Base-by-base conservation (phyloP, 169 alveolate genomes). In the Cryptosporidium ubiquitum region DNA sequence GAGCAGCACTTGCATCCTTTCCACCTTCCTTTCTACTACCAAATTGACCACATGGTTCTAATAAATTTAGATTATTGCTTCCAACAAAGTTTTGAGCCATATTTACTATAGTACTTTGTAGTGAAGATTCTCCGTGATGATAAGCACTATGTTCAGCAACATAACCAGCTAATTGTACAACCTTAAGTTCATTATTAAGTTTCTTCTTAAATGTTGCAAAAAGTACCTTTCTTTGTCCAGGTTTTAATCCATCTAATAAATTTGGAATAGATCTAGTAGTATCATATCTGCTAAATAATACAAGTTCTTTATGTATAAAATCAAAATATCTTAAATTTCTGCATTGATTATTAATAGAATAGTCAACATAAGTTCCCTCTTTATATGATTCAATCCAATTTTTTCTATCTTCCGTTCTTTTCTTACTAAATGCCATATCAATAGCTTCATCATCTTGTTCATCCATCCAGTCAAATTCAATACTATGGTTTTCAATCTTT, bases 51-150 rank as follows among this genome's bases (percentile, higher is more conserved):
- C 97, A 95, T 12, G 99, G 99, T 84, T 94, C 92, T 61, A 97
- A 91, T 57, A 96, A 91, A 86, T 96, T 97, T 52, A 97, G 92
- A 84, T 93, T 94, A 84, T 93, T 94, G 29, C 99, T 93, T 20
- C 99, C 99, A 3, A 97, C 99, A 91, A 97, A 99, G 93, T 97
- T 97, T 95, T 99, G 99, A 7, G 99, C 99, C 99, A 99, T 97
- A 69, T 98, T 98, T 20, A 98, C 97, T 91, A 98, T 98, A 10
- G 99, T 98, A 51, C 95, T 96, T 75, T 96, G 98, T 79, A 99
- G 91, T 37, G 99, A 96, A 44, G 95, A 86, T 91, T 99, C 99
- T 12, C 99, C 99, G 93, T 99, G 99, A 92, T 99, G 99, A 94
- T 99, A 99, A 29, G 99, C 99, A 10, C 99, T 96, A 68, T 97